Evolutionary conservation across 257 asterid genomes (phyloP), one percentile per base, ranked within the genome.

Genomic region (Paulownia fortunei): DNA sequence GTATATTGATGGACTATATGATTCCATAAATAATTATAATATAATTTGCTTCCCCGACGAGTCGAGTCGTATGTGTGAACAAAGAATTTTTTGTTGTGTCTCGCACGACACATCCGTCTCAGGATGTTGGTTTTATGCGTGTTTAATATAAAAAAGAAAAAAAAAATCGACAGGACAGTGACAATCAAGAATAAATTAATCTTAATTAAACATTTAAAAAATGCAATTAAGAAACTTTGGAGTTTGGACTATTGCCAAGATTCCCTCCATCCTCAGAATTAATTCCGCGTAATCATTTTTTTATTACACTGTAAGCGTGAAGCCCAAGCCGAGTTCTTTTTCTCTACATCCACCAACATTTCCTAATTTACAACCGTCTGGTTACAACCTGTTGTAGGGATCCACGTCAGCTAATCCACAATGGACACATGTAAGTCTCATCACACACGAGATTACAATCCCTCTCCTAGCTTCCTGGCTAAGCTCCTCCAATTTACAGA

Each of bases 291-390:
- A 3, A 39, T n/a, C 1, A 18, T 8, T 1, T 34, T 16, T 6
- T 6, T 26, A 10, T 0, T 70, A 6, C 21, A 54, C 74, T 30
- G 63, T 47, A 30, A 56, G 86, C 87, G 86, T 86, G 83, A 10
- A 34, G 79, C 54, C 85, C 84, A 86, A 86, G 88, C 81, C 66
- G 75, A 63, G 82, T 32, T 9, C 0, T 15, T 0, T 26, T 72
- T 46, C 11, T 8, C 55, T 76, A 37, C 78, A 36, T 7, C 70
- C 19, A 30, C 23, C 18, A 8, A 0, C 37, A 12, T 19, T n/a
- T 15, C 0, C 12, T 2, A 59, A 2, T 1, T 23, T 72, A 74
- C 76, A 6, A 0, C 34, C 71, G 0, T 44, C 62, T 12, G 7
- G 0, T 8, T 8, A 0, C 8, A 67, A 18, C 79, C 72, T 34